Base-by-base conservation (phyloP, 345 rosid species). In the Anacardium occidentale region DNA sequence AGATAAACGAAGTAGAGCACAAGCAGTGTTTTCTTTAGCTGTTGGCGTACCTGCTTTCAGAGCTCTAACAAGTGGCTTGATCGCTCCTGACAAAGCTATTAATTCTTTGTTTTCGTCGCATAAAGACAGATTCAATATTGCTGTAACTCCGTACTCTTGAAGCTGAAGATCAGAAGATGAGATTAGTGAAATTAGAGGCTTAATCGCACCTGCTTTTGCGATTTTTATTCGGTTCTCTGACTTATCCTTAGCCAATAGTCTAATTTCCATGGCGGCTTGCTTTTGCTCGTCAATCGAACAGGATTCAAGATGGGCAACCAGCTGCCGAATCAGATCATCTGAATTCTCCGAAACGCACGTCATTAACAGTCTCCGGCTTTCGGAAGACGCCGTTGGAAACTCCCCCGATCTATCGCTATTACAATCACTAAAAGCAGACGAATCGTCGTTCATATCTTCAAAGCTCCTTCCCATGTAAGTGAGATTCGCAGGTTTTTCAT, bases 391-490 rank as follows among this genome's bases (percentile, higher is more conserved):
- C 63, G 96, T 66, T 1, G 87, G 72, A 64, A 95, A 95, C 67
- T 91, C 97, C 15, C 99, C 99, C 78, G 99, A 95, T 84, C 91
- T 83, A 69, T 95, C 98, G 82, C 99, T 94, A 83, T 85, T 90
- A 77, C 97, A 92, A 56, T 92, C 97, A 73, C 97, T 90, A 81
- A 94, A 94, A 79, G 98, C 91, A 20, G 92, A 84, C 59, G 94
- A 83, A 62, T 74, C 71, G 57, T 85, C 91, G 67, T 85, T 80
- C 52, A 71, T 61, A 63, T 81, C 84, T 40, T 78, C 74, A 60
- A 79, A 84, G 63, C 70, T 81, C 74, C 79, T 78, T 53, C 87
- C 88, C 82, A 81, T 63, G 60, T 90, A 87, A 7, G 73, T 69
- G 82, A 76, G 84, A 58, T 69, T 80, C 29, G 57, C 69, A 12